Percentiles rank a stretch among this genome's conserved stretches.
phyloP scores from a whole-genome alignment of 371 early-diverging fungal genomes.

The Mortierella sp. region DNA sequence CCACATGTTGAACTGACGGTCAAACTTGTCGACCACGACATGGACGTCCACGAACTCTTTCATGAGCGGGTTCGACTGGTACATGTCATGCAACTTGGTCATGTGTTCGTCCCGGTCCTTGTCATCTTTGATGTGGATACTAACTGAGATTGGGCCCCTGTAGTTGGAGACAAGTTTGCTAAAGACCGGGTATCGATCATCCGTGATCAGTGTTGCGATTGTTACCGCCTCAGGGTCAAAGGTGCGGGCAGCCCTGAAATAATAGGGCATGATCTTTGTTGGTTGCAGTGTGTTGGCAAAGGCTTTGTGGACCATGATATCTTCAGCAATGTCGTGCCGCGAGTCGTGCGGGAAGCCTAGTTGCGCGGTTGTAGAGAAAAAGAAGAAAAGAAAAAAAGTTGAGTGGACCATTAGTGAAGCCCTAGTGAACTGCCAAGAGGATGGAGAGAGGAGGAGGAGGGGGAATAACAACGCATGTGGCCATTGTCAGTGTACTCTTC shows the following conservation, averaged over 20 bases:
- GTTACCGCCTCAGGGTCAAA: conserved; percentile 56
- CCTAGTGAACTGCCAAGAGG: too few relatives aligned
- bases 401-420: too few relatives aligned
- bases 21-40: conserved; percentile 69
- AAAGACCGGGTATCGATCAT: conserved; percentile 59
- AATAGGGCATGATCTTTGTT: conserved; percentile 67
- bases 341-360: too few relatives aligned
- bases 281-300: conserved; percentile 74
- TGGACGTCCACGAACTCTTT: conserved; percentile 70
- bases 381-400: too few relatives aligned
- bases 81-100: conserved; percentile 60
- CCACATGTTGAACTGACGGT: conserved; percentile 79
- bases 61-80: conserved; percentile 61
- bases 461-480: too few relatives aligned
- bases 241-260: conserved; percentile 58
- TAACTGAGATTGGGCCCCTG: conserved; percentile 74
- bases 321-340: conserved; percentile 30
- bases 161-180: conserved; percentile 67
- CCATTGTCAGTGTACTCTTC: too few relatives aligned
- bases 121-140: conserved; percentile 70
- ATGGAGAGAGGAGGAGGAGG: too few relatives aligned
- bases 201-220: conserved; percentile 61
- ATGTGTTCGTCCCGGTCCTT: conserved; percentile 59
- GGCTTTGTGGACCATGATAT: conserved; percentile 53
- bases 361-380: too few relatives aligned